Evolutionary conservation across 208 protist species (phyloP).

Genomic region (Crithidia brevicula): DNA sequence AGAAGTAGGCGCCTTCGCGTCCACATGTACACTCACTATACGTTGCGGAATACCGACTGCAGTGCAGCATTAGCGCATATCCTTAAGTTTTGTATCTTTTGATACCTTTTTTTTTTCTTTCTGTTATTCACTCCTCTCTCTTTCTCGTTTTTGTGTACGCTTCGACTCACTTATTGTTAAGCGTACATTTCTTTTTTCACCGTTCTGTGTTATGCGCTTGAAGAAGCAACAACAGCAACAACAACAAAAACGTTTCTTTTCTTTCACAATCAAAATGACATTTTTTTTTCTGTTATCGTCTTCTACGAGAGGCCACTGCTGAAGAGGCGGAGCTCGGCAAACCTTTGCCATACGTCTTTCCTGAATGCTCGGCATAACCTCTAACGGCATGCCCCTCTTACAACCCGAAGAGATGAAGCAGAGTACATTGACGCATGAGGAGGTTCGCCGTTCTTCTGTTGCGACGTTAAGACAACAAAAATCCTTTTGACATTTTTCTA

Average conservation of each 20-base stretch:
- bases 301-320: neutral
- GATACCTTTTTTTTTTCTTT: constrained; percentile 9
- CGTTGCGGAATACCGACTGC: neutral
- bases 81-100: neutral
- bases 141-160: neutral
- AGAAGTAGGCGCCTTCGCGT: constrained; percentile 30
- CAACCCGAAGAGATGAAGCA: too few relatives aligned
- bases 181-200: constrained; percentile 16
- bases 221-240: constrained; percentile 2
- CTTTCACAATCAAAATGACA: constrained; percentile 14
- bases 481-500: too few relatives aligned
- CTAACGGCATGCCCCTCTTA: too few relatives aligned
- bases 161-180: constrained; percentile 14
- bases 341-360: too few relatives aligned
- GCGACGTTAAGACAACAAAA: too few relatives aligned
- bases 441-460: too few relatives aligned
- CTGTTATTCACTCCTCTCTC: neutral
- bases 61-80: neutral
- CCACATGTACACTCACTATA: neutral
- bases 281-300: constrained; percentile 12
- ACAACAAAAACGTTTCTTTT: constrained; percentile 17
- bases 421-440: too few relatives aligned
- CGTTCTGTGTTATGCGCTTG: constrained; percentile 1
- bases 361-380: too few relatives aligned
- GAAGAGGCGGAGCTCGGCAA: neutral